Conservation (phyloP, 2,329 filamentous ascomycete species). For the Trichoderma aggressivum region DNA sequence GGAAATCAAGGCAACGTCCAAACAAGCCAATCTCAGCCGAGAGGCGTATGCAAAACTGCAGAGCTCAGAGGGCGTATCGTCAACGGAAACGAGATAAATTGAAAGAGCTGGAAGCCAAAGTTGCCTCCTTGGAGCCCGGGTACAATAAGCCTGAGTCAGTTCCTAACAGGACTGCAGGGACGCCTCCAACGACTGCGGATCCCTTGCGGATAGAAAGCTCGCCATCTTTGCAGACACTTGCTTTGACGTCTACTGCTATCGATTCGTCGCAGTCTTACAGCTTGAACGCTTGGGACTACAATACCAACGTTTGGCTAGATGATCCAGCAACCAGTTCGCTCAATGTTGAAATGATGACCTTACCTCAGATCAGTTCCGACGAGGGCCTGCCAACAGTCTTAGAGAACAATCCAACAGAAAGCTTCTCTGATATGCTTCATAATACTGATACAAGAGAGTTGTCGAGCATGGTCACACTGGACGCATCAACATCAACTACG, state of each 20-base stretch:
- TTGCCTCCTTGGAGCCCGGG: background rate
- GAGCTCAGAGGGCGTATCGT: background rate
- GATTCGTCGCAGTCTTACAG: background rate
- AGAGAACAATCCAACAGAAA: background rate
- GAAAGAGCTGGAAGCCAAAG: background rate
- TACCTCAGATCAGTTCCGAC: background rate
- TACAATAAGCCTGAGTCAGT: background rate
- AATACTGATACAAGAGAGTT: background rate
- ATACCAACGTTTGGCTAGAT: background rate
- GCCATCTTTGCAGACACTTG: background rate
- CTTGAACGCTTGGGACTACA: background rate
- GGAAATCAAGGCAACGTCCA: background rate
- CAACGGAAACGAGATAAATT: background rate
- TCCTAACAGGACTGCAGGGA: background rate
- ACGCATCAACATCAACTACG: background rate
- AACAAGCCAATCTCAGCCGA: background rate
- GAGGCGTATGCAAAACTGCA: conserved; percentile 1
- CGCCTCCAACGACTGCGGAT: background rate
- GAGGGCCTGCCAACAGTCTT: background rate
- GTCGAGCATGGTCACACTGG: background rate
- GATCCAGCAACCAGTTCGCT: background rate
- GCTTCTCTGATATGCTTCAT: background rate
- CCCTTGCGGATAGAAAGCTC: too few relatives aligned
- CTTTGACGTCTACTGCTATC: background rate
- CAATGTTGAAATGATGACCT: background rate